Conservation (phyloP, 352 stramenopile species). For the Pythium myriotylum region DNA sequence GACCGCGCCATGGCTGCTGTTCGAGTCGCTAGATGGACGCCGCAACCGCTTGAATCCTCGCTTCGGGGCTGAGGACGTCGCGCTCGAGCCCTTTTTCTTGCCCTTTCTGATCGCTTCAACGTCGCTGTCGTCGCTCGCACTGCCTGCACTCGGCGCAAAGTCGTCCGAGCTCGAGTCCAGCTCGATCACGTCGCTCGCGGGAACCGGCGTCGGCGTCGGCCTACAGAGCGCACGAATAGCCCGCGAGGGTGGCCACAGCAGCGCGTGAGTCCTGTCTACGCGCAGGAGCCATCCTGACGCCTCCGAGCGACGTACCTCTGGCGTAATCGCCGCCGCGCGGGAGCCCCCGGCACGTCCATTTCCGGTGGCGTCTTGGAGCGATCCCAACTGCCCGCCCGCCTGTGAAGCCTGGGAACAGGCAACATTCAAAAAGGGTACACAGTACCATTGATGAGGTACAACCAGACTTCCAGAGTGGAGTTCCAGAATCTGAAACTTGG, state of each 20-base stretch:
- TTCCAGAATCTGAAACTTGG: background rate
- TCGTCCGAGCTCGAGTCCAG: conserved; percentile 24
- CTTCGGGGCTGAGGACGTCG: background rate
- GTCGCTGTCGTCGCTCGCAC: conserved; percentile 10
- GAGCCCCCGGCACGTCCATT: conserved; percentile 14
- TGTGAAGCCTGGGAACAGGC: background rate
- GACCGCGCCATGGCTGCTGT: background rate
- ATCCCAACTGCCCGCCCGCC: background rate
- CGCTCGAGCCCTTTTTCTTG: background rate
- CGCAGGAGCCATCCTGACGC: too few species aligned
- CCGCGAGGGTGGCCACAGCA: background rate
- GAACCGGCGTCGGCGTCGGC: background rate
- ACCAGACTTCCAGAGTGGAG: background rate
- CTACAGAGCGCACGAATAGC: background rate
- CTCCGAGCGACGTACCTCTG: conserved; percentile 16
- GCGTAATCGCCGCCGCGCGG: conserved; percentile 24
- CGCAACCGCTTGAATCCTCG: conserved; percentile 23
- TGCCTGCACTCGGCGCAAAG: conserved; percentile 15
- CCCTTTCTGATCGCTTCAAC: background rate
- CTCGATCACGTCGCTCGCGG: conserved; percentile 13
- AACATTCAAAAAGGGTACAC: conserved; percentile 34
- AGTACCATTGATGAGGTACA: conserved; percentile 20
- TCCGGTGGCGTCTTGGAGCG: background rate
- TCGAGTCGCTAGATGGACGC: background rate
- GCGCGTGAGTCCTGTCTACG: background rate